These are phyloP conservation scores for Pyrus pyrifolia DNA, from an alignment of 306 rosid genomes.

Conservation along the genomic window DNA sequence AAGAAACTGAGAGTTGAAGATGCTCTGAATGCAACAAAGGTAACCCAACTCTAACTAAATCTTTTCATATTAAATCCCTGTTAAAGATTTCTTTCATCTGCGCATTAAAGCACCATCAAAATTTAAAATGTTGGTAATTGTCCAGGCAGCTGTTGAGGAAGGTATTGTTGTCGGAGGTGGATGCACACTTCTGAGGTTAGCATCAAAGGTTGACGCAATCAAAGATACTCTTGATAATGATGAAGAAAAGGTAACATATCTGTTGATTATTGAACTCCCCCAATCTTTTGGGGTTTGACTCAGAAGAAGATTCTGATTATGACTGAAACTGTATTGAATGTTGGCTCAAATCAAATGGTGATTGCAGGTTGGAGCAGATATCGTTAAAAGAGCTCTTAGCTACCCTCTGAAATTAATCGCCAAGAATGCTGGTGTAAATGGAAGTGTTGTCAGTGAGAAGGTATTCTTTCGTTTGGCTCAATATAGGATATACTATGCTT, in stretches of 20 bases:
- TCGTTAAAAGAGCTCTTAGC: constrained; percentile 86
- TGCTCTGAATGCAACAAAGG: constrained; percentile 99
- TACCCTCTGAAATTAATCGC: constrained; percentile 95
- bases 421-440: constrained; percentile 97
- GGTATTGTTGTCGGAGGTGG: constrained; percentile 99
- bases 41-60: background rate
- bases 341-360: background rate
- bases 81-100: background rate
- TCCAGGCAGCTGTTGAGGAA: constrained; percentile 98
- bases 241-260: constrained; percentile 72
- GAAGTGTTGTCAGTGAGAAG: constrained; percentile 99
- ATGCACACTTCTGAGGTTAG: constrained; percentile 88
- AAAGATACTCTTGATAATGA: constrained; percentile 70
- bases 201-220: constrained; percentile 89
- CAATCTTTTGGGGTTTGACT: background rate
- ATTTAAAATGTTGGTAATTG: background rate
- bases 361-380: constrained; percentile 91
- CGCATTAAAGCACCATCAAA: background rate
- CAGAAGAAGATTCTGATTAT: background rate
- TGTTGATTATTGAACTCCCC: background rate
- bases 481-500: background rate
- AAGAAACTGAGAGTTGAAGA: constrained; percentile 97
- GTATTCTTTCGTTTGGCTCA: constrained; percentile 21
- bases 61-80: background rate
- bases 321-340: background rate